These are phyloP conservation scores for Sporopachydermia lactativora DNA, from an alignment of 805 yeast species.

Conservation along the genomic window DNA sequence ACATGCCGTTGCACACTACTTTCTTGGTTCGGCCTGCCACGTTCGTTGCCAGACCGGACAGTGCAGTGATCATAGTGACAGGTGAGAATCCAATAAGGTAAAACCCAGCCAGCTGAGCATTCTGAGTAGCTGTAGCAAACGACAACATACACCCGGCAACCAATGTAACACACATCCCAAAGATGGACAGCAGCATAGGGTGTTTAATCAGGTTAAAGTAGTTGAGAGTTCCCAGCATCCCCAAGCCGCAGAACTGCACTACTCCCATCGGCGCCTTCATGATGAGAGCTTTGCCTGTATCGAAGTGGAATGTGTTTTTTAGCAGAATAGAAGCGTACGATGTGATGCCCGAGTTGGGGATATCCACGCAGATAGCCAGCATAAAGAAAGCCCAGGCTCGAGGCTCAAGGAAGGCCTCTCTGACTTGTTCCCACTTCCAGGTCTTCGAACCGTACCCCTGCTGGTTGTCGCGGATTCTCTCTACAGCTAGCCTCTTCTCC, in stretches of 20 bases:
- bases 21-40: slow-evolving; percentile 70
- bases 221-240: background rate
- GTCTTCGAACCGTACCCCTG: slow-evolving; percentile 44
- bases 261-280: slow-evolving; percentile 36
- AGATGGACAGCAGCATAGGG: slow-evolving; percentile 12
- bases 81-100: slow-evolving; percentile 23
- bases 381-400: slow-evolving; percentile 34
- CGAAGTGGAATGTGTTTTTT: slow-evolving; percentile 28
- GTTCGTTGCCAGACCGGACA: slow-evolving; percentile 28
- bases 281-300: slow-evolving; percentile 25
- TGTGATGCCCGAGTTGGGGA: slow-evolving; percentile 43
- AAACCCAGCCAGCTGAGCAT: slow-evolving; percentile 27
- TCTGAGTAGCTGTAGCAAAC: slow-evolving; percentile 21
- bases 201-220: slow-evolving; percentile 11
- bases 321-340: slow-evolving; percentile 33
- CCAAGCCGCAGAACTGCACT: slow-evolving; percentile 13
- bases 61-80: slow-evolving; percentile 21
- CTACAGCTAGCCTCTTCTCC: slow-evolving; percentile 34
- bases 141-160: slow-evolving; percentile 30
- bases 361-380: slow-evolving; percentile 25
- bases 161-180: slow-evolving; percentile 16
- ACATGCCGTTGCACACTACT: slow-evolving; percentile 40
- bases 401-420: slow-evolving; percentile 34
- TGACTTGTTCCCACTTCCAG: slow-evolving; percentile 40
- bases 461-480: slow-evolving; percentile 37